Base-by-base conservation (phyloP, 2,329 filamentous ascomycete genomes). In the Colletotrichum shisoi region DNA sequence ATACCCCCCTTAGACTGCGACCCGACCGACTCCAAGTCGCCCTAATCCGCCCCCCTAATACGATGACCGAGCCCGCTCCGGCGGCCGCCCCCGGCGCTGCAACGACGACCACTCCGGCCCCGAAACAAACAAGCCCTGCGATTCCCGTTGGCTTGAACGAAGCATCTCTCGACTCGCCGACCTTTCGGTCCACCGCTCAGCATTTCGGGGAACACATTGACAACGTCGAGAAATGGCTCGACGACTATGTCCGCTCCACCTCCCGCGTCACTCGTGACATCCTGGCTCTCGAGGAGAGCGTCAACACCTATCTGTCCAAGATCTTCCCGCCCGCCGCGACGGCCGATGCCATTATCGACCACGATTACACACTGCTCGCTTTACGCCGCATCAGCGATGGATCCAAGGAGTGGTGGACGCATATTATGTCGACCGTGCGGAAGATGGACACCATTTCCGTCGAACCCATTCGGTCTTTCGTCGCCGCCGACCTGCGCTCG, bases 191-290 rank as follows among this genome's bases (percentile, higher is more conserved):
- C 53, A 92, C 92, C 24, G 87, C 92, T 48, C 81, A 91, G 53
- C 93, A 97, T 80, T 97, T 97, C 76, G 86, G 88, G 70, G 95
- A 98, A 71, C 94, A 99, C 81, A 87, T 97, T 73, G 95, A 98
- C 71, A 85, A 88, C 63, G 86, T 98, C 67, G 95, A 98, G 79
- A 89, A 87, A 84, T 99, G 95, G 95, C 91, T 99, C 37, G 93
- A 85, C 48, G 81, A 80, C 59, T 87, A 87, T 71, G 79, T 82
- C 54, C 80, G 80, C 70, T 82, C 84, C 53, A 85, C 84, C 9
- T 79, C 83, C 53, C 86, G 83, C 74, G 78, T 88, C 42, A 80
- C 84, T 3, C 83, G 86, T 77, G 85, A 88, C 76, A 85, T 96
- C 68, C 83, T 87, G 57, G 85, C 87, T 2, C 85, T 99, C 71